Percentiles rank a stretch among this genome's conserved stretches.
Conservation (phyloP, 2,329 filamentous ascomycete species). For the Fusarium fujikuroi region DNA sequence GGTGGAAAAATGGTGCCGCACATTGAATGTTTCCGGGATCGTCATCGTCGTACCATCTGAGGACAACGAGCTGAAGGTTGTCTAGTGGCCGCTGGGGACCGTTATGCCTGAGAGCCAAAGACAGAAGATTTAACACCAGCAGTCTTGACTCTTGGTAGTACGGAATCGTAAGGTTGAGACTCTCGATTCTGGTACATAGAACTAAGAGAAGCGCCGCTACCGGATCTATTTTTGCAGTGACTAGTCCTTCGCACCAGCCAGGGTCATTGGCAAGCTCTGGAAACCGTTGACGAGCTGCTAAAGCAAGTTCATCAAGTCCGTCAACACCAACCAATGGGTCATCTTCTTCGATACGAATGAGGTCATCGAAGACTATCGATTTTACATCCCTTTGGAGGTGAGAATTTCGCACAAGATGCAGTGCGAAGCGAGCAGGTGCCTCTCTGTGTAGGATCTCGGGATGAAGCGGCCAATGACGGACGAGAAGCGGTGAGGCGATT, state of each 20-base stretch:
- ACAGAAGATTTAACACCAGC: not conserved
- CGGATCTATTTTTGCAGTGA: not conserved
- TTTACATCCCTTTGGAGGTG: not conserved
- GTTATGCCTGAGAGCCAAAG: fast-evolving
- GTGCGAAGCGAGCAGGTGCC: not conserved
- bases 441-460: fast-evolving
- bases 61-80: not conserved
- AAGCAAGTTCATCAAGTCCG: not conserved
- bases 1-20: not conserved
- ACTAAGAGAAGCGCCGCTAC: not conserved
- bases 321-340: too few relatives aligned
- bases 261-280: not conserved
- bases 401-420: not conserved
- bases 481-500: not conserved
- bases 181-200: not conserved
- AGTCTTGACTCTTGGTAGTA: not conserved
- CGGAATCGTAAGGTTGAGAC: not conserved
- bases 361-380: not conserved
- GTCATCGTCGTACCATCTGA: not conserved
- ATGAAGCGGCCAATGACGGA: not conserved
- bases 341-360: not conserved
- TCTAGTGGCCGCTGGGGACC: fast-evolving
- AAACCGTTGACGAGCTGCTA: not conserved
- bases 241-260: not conserved
- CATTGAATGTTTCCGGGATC: fast-evolving